phyloP scores from a whole-genome alignment of 345 rosid species.

The Arabidopsis arenosa region DNA sequence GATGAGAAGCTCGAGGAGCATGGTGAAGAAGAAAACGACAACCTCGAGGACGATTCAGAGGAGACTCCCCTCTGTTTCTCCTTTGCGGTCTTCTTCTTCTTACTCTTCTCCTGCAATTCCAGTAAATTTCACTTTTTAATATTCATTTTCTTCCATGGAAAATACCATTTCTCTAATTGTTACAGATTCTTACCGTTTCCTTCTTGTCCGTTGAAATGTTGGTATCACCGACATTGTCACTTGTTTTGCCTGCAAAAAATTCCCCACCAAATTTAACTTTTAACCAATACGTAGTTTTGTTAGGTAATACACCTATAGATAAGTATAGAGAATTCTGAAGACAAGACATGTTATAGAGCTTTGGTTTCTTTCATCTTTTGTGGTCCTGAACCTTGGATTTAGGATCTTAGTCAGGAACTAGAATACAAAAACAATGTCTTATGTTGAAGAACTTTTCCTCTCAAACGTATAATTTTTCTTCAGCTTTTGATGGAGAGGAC shows the following conservation, averaged over 20 bases:
- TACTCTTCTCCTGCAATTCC: slow-evolving; percentile 64
- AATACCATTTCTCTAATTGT: not conserved
- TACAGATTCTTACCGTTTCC: slow-evolving; percentile 51
- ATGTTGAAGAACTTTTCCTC: slow-evolving; percentile 24
- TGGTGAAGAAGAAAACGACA: slow-evolving; percentile 76
- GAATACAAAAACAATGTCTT: slow-evolving; percentile 37
- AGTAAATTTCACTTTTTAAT: slow-evolving; percentile 14
- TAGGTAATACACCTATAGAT: slow-evolving; percentile 1
- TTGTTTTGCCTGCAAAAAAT: slow-evolving; percentile 53
- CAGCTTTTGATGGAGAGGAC: slow-evolving; percentile 26
- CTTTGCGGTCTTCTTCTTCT: slow-evolving; percentile 52
- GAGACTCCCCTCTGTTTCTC: slow-evolving; percentile 61
- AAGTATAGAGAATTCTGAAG: slow-evolving; percentile 17
- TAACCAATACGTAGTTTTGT: slow-evolving; percentile 10
- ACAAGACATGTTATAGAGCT: slow-evolving; percentile 38
- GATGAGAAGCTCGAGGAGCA: slow-evolving; percentile 80
- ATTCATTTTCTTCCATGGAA: not conserved
- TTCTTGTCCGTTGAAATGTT: slow-evolving; percentile 47
- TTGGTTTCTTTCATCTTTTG: slow-evolving; percentile 41
- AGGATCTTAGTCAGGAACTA: slow-evolving; percentile 45
- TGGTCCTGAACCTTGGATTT: slow-evolving; percentile 39
- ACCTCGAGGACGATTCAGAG: slow-evolving; percentile 67
- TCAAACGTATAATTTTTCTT: slow-evolving; percentile 1
- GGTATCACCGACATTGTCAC: slow-evolving; percentile 46
- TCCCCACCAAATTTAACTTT: slow-evolving; percentile 24